Evolutionary conservation across 345 rosid genomes (phyloP), one percentile per base, ranked within the genome.

Genomic region (Hibiscus tridactylites): DNA sequence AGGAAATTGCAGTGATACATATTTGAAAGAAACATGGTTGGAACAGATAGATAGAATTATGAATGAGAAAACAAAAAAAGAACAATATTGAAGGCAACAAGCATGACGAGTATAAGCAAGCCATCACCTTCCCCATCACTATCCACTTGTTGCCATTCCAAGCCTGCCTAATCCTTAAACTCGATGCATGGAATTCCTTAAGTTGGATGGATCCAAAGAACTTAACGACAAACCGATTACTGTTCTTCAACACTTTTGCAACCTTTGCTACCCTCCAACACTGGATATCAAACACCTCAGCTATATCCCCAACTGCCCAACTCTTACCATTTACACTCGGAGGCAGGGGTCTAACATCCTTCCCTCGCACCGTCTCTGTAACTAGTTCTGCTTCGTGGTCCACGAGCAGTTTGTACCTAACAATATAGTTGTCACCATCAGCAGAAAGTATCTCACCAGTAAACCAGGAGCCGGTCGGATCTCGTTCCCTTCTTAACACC

Each of bases 191-290:
- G 13, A 44, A 44, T 44, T 44, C 47, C 47, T 44, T 44, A 44
- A 44, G 47, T 44, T 44, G 47, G 47, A 44, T 44, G 13, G 47
- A 44, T 44, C 47, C 47, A 2, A 44, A 44, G 47, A 44, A 44
- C 67, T 70, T 76, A 9, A 83, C 24, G n/a, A 78, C 82, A 69
- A 73, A 80, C 33, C 49, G 7, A 31, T 68, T 74, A 12, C 28
- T 42, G 16, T 74, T 80, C 68, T 46, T 64, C 61, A 76, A 50
- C 46, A 54, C 82, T 74, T 80, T 76, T 1, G 56, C 77, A 58
- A 83, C 61, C 73, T 78, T 80, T 50, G 82, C 84, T 26, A 69
- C 78, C 68, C 79, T 80, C 86, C 84, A 83, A 39, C 80, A 74
- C 3, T 61, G 64, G 57, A 44, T 44, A 44, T 44, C 47, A 44